Percentiles rank a stretch among this genome's conserved stretches.
Evolutionary conservation across 2,329 filamentous ascomycete genomes (phyloP).

Genomic region (Graphilbum fragrans): DNA sequence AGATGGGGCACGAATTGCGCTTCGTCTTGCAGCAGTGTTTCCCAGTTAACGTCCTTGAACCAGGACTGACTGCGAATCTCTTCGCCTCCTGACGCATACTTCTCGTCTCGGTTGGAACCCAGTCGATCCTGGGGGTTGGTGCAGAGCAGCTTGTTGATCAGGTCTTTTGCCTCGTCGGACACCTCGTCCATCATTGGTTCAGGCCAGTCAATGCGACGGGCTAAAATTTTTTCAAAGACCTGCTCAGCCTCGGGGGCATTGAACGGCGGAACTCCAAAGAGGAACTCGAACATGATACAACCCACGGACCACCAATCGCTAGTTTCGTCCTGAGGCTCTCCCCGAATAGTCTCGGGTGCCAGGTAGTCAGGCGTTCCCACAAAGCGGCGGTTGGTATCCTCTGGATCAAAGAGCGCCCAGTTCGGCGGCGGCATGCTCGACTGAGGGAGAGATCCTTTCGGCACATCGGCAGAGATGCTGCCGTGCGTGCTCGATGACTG

Average conservation of each 20-base stretch:
- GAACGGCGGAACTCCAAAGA: conserved; percentile 89
- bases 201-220: conserved; percentile 85
- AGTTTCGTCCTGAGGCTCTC: conserved; percentile 89
- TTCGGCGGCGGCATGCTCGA: conserved; percentile 74
- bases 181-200: conserved; percentile 67
- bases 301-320: conserved; percentile 99
- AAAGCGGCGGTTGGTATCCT: conserved; percentile 85
- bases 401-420: conserved; percentile 86
- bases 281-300: conserved; percentile 92
- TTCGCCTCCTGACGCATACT: conserved; percentile 69
- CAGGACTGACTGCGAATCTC: conserved; percentile 85
- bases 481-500: conserved; percentile 32
- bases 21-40: conserved; percentile 82
- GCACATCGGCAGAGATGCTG: conserved; percentile 12
- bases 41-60: conserved; percentile 84
- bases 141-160: conserved; percentile 87
- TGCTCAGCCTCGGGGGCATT: conserved; percentile 81
- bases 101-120: conserved; percentile 76
- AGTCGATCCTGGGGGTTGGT: conserved; percentile 71
- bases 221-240: conserved; percentile 93
- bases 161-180: conserved; percentile 79
- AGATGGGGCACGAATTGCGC: conserved; percentile 88
- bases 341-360: conserved; percentile 91
- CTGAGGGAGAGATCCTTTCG: conserved; percentile 47
- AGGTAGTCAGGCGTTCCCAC: conserved; percentile 96